Percentiles rank a stretch among this genome's conserved stretches.
Evolutionary conservation across 345 rosid species (phyloP).

Genomic region (Excoecaria cochinchinensis): DNA sequence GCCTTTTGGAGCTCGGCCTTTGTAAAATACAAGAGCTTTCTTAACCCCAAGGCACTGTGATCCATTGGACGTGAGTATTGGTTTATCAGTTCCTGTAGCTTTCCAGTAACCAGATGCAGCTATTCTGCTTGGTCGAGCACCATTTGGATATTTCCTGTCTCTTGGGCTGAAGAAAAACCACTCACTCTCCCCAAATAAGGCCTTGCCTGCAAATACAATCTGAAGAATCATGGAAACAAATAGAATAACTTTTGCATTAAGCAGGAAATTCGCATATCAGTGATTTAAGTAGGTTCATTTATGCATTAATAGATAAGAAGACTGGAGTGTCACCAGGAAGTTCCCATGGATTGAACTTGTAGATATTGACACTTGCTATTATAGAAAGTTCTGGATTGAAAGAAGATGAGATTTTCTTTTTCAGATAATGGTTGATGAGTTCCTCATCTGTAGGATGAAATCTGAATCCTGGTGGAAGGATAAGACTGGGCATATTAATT

Average conservation of each 20-base stretch:
- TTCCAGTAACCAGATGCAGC: constrained; percentile 47
- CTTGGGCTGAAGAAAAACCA: constrained; percentile 47
- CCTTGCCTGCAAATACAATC: constrained; percentile 23
- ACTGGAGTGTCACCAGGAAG: constrained; percentile 35
- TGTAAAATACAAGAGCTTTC: constrained; percentile 42
- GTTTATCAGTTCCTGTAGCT: constrained; percentile 45
- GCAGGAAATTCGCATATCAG: background rate
- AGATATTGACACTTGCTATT: constrained; percentile 45
- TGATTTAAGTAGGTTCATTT: background rate
- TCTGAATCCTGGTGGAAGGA: constrained; percentile 42
- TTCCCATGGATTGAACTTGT: constrained; percentile 49
- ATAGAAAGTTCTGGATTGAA: constrained; percentile 22
- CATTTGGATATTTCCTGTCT: constrained; percentile 45
- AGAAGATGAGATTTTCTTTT: constrained; percentile 29
- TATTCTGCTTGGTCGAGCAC: constrained; percentile 41
- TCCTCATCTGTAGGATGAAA: constrained; percentile 54
- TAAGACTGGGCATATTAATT: constrained; percentile 20
- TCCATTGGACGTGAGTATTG: constrained; percentile 31
- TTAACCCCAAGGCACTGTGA: constrained; percentile 43
- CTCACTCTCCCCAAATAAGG: constrained; percentile 39
- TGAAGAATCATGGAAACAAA: constrained; percentile 6
- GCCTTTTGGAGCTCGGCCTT: constrained; percentile 43
- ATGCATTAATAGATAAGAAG: background rate
- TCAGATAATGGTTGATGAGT: constrained; percentile 38
- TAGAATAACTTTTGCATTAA: background rate